Base-by-base conservation (phyloP, 73 alveolate genomes). In the Chromera velia region DNA sequence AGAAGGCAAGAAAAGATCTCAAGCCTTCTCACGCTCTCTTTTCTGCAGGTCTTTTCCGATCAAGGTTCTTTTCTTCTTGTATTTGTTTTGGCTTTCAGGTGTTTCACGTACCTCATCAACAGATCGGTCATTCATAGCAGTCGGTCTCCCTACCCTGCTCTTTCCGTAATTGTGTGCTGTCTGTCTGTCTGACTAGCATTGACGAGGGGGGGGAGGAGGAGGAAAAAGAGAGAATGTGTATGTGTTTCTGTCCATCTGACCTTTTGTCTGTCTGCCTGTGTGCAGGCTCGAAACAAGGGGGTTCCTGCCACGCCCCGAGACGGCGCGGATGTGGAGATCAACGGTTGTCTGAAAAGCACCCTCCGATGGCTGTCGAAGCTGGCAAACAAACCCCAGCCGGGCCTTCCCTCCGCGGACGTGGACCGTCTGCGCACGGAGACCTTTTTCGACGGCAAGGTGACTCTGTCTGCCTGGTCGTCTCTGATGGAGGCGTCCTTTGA, bases 281-380 rank as follows among this genome's bases (percentile, higher is more conserved):
- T 7, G 26, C 32, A 70, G 70, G 94, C 96, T 34, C 92, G 94
- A 48, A 94, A 94, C 87, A 88, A 90, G 72, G 98, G 98, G 30
- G 83, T 87, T 34, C 98, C 98, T 19, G 98, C 93, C n/a, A 84
- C 97, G 0, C 94, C 98, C 27, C 78, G 98, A 67, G 96, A 94
- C 81, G 98, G 98, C 18, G 98, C 98, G 24, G 96, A 94, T 32
- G 88, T 91, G 63, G 97, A 94, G 79, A 86, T 94, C 63, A 89
- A 91, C 0, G 97, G 94, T 17, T 67, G 92, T 40, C 82, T 87
- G 72, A 89, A 88, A 74, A 89, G 93, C 45, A 85, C 94, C 40
- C 84, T 94, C 62, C 63, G 82, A 69, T 92, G 90, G 87, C 70
- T 91, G 73, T 73, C 74, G 28, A 75, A 73, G 32, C 85, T 93